phyloP scores from a whole-genome alignment of 1,284 basidiomycete genomes.

The Heterobasidion parviporum region DNA sequence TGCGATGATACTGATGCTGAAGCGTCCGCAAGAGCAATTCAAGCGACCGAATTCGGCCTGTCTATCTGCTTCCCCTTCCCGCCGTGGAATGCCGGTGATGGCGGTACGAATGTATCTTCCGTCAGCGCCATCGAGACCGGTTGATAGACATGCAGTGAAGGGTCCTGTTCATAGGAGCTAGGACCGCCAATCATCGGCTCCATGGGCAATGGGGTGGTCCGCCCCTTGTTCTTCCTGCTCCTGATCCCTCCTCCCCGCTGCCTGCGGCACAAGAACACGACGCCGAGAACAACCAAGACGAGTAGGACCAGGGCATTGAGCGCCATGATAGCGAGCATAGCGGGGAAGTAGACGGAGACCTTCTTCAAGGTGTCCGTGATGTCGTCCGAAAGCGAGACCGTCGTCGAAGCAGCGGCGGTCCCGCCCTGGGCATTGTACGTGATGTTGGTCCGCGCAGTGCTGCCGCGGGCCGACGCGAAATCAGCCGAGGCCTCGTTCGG shows the following conservation, averaged over 20 bases:
- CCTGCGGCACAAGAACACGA: conserved; percentile 36
- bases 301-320: conserved; percentile 64
- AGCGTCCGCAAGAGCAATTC: background rate
- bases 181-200: conserved; percentile 17
- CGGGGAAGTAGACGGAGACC: conserved; percentile 57
- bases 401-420: conserved; percentile 29
- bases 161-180: conserved; percentile 12
- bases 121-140: conserved; percentile 71
- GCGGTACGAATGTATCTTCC: conserved; percentile 63
- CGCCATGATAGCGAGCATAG: conserved; percentile 61
- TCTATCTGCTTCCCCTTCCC: conserved; percentile 13
- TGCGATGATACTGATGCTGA: background rate
- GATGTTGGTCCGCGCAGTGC: conserved; percentile 52
- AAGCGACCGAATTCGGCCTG: conserved; percentile 36
- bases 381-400: conserved; percentile 43
- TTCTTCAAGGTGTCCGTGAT: conserved; percentile 48
- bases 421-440: conserved; percentile 53
- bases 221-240: conserved; percentile 35
- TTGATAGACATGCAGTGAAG: conserved; percentile 40
- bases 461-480: conserved; percentile 60
- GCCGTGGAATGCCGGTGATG: conserved; percentile 53
- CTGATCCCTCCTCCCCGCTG: conserved; percentile 27
- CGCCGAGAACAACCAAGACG: conserved; percentile 41
- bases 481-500: conserved; percentile 60
- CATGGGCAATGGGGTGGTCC: conserved; percentile 47